Base-by-base conservation (phyloP, 208 protist species). In the Acanthamoeba culbertsoni region DNA sequence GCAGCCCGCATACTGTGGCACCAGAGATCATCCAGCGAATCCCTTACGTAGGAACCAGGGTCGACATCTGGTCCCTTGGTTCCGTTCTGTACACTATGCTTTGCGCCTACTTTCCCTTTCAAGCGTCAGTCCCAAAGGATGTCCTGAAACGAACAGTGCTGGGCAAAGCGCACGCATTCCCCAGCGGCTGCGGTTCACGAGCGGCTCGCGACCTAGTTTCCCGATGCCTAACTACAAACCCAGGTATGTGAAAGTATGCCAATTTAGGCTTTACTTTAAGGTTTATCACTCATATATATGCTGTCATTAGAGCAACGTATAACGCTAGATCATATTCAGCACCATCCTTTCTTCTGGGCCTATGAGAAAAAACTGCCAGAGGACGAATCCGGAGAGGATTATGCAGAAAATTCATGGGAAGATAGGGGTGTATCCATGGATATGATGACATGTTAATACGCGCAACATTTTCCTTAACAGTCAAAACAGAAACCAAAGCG, bases 11-110 rank as follows among this genome's bases (percentile, higher is more conserved):
- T 94, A 99, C 98, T 93, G 98, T 98, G 28, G 98, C 98, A 2
- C 98, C 98, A 0, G 98, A 99, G 93, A 94, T 97, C 37, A 77
- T 97, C 45, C 28, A 94, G 77, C 93, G 91, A 45, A 53, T 62
- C 26, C 65, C 62, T 18, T 99, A 99, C 94, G 96, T 98, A 45
- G 98, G 98, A n/a, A 96, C 95, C 86, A 92, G 96, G 90, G 98
- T 98, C 62, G 99, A 99, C 95, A 97, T 99, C 95, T 99, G 99
- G 98, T 98, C 97, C 92, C 98, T 98, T 77, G 99, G 99, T 31
- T 98, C 98, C 26, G 99, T 99, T 89, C 95, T 99, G 8, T 99
- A 98, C 95, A 99, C 99, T 53, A 98, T 99, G 96, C 95, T 99
- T 14, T 98, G 98, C 20, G 99, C 99, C 77, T 98, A 96, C 92